Evolutionary conservation across 1,139 yeast genomes (phyloP).

Genomic region (Debaryomyces sp.): DNA sequence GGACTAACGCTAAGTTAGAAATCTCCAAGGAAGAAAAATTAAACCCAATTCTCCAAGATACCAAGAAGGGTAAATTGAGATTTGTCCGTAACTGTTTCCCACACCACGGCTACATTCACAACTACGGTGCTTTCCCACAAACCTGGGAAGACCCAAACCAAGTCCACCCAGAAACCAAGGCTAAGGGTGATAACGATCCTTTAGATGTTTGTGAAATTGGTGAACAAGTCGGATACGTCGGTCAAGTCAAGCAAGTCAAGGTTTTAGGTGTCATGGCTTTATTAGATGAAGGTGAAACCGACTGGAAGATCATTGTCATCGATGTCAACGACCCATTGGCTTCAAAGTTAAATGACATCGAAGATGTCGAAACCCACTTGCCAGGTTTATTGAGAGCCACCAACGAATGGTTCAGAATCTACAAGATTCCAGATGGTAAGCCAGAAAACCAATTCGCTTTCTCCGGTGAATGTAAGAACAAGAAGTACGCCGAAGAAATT

Average conservation of each 20-base stretch:
- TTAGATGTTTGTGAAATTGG: constrained; percentile 96
- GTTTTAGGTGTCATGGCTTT: constrained; percentile 91
- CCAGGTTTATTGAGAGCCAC: constrained; percentile 88
- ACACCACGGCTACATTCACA: constrained; percentile 93
- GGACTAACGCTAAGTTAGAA: constrained; percentile 94
- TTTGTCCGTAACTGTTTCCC: constrained; percentile 94
- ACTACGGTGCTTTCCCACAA: constrained; percentile 94
- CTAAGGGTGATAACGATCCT: constrained; percentile 95
- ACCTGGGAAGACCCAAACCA: constrained; percentile 82
- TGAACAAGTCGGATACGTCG: constrained; percentile 64
- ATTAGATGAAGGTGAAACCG: constrained; percentile 96
- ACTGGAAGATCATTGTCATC: constrained; percentile 93
- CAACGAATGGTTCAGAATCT: constrained; percentile 91
- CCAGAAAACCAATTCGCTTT: constrained; percentile 85
- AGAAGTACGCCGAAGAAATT: constrained; percentile 69
- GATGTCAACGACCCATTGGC: constrained; percentile 84
- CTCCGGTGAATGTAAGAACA: constrained; percentile 75
- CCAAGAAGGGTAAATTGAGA: constrained; percentile 85
- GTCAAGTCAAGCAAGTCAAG: constrained; percentile 82
- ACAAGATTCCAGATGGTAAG: constrained; percentile 94
- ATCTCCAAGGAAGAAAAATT: constrained; percentile 71
- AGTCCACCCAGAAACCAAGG: constrained; percentile 73
- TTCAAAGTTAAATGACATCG: constrained; percentile 68
- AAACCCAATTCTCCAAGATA: constrained; percentile 93
- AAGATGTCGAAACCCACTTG: constrained; percentile 78